Percentiles rank a stretch among this genome's conserved stretches.
phyloP scores from a whole-genome alignment of 164 flowering plant species.

The Magnolia kwangsiensis region DNA sequence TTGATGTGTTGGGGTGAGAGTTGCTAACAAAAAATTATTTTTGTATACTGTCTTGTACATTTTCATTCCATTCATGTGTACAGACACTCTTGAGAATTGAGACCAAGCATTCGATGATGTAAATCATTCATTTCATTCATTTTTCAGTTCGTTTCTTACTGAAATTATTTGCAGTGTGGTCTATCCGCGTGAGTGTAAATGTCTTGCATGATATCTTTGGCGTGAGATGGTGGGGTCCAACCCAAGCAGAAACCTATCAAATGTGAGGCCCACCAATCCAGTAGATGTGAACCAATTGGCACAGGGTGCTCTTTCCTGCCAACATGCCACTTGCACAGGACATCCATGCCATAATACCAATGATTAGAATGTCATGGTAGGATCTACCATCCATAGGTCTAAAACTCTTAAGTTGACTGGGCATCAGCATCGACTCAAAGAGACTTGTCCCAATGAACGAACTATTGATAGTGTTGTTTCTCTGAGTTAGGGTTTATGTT shows the following conservation, averaged over 20 bases:
- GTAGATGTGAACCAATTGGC: not conserved
- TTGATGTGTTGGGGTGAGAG: not conserved
- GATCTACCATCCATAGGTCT: no score
- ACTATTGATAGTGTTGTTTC: no score
- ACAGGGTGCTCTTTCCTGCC: not conserved
- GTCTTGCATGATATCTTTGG: not conserved
- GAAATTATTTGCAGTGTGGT: not conserved
- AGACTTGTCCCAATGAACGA: no score
- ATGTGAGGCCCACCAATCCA: not conserved
- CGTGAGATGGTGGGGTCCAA: not conserved
- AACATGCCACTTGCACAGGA: no score
- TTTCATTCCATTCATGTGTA: not conserved
- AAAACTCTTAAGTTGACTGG: no score
- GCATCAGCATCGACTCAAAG: no score
- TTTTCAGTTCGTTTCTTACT: not conserved
- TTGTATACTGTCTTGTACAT: not conserved
- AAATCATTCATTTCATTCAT: slow-evolving; percentile 1
- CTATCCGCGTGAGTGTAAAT: not conserved
- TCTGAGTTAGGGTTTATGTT: no score
- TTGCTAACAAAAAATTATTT: not conserved
- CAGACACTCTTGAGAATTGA: slow-evolving; percentile 1
- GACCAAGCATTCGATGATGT: not conserved
- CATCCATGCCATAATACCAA: no score
- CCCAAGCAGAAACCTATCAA: not conserved
- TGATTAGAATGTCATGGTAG: no score